phyloP scores from a whole-genome alignment of 495 filamentous ascomycete genomes.

The Penicillium ochrochloron region DNA sequence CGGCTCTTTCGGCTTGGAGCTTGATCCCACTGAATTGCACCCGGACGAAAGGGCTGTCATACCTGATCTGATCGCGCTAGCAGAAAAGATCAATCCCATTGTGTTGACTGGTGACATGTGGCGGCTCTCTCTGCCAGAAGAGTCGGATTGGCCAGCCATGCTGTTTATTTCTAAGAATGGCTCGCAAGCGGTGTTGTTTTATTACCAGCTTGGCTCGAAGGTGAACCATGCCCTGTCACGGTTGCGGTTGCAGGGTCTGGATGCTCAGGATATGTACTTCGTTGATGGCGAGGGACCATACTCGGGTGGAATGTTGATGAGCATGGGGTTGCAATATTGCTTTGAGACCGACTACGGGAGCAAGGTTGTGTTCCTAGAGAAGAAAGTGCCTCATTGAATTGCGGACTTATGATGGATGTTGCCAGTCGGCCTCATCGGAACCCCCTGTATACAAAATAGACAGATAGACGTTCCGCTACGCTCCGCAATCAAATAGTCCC shows the following conservation, averaged over 20 bases:
- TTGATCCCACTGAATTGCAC: neutral
- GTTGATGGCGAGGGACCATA: neutral
- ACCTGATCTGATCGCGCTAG: neutral
- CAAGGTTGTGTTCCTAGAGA: neutral
- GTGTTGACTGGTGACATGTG: neutral
- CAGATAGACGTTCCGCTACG: no score
- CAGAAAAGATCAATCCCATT: neutral
- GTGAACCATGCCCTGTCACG: neutral
- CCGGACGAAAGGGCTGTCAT: neutral
- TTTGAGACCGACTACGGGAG: neutral
- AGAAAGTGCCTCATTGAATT: neutral
- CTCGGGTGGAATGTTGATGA: neutral
- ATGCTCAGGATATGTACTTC: neutral
- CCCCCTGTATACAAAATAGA: no score
- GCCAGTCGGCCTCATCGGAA: no score
- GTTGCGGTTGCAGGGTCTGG: neutral
- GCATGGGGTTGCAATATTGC: neutral
- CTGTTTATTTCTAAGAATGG: neutral
- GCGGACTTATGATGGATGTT: no score
- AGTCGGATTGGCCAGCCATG: conserved; percentile 1
- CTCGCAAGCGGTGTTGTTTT: neutral
- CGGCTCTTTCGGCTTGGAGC: neutral
- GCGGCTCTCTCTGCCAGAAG: neutral
- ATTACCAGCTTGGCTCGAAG: conserved; percentile 1
- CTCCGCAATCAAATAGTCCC: no score